Percentiles rank a stretch among this genome's conserved stretches.
These are phyloP conservation scores for Herpotrichia juniperi DNA, from an alignment of 2,329 filamentous ascomycete genomes.

Conservation along the genomic window DNA sequence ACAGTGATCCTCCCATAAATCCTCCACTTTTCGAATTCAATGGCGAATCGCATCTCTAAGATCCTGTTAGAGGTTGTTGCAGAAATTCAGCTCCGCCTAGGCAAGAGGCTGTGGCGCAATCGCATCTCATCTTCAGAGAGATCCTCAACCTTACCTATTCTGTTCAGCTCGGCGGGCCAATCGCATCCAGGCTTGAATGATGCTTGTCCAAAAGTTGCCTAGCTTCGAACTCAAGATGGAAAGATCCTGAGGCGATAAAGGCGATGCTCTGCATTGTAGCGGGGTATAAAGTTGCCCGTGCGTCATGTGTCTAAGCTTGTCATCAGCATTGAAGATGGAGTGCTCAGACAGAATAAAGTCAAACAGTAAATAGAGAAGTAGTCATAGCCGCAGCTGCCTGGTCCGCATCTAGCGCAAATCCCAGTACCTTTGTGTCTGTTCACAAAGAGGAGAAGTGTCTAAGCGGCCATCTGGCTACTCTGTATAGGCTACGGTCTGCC, in stretches of 20 bases:
- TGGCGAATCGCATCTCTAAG: not conserved
- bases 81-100: not conserved
- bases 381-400: too few relatives aligned
- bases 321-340: too few relatives aligned
- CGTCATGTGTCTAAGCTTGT: too few relatives aligned
- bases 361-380: too few relatives aligned
- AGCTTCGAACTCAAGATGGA: not conserved
- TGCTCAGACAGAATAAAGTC: too few relatives aligned
- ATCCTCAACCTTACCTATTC: not conserved
- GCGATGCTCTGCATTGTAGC: too few relatives aligned
- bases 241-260: not conserved
- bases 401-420: too few relatives aligned
- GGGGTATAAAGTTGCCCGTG: too few relatives aligned
- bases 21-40: not conserved
- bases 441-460: too few relatives aligned
- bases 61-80: not conserved
- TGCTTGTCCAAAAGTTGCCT: not conserved
- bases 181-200: not conserved
- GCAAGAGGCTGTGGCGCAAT: not conserved
- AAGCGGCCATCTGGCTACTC: too few relatives aligned
- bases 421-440: too few relatives aligned
- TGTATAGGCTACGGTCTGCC: too few relatives aligned
- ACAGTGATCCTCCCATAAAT: not conserved
- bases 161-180: not conserved
- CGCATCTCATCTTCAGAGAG: not conserved